Conservation (phyloP, 139 green algal genomes). For the Micromonas pusilla region DNA sequence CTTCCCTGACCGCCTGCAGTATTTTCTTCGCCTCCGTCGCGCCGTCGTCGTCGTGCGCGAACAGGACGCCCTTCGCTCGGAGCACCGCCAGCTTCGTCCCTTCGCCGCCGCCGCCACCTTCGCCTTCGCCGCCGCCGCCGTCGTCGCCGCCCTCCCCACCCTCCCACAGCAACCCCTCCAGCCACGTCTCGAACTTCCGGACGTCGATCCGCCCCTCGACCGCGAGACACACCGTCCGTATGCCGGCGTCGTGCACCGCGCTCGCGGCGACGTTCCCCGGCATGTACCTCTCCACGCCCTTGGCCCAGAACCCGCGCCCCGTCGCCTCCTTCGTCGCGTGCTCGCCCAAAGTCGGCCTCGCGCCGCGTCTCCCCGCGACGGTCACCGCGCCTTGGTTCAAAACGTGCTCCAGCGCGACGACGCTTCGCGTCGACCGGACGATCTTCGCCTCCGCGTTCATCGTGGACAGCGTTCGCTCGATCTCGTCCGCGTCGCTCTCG, state of each 20-base stretch:
- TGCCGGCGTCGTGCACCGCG: slow-evolving; percentile 10
- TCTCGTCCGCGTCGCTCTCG: background rate
- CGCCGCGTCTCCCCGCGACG: background rate
- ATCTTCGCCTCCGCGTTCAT: slow-evolving; percentile 32
- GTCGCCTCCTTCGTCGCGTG: background rate
- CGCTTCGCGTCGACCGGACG: slow-evolving; percentile 11
- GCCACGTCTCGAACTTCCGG: slow-evolving; percentile 8
- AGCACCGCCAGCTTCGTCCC: slow-evolving; percentile 3
- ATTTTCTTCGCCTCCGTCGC: background rate
- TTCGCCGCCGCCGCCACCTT: background rate
- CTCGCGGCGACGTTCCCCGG: background rate
- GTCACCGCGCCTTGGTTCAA: slow-evolving; percentile 22
- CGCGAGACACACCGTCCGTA: slow-evolving; percentile 11
- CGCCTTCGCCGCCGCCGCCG: background rate
- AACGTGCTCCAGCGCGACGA: slow-evolving; percentile 19
- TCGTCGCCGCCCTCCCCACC: too few species aligned
- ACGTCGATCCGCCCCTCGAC: background rate
- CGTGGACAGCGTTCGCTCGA: background rate
- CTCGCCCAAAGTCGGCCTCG: background rate
- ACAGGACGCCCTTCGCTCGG: slow-evolving; percentile 3
- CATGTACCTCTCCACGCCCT: slow-evolving; percentile 4
- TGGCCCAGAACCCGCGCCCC: slow-evolving; percentile 10
- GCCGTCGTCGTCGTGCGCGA: background rate
- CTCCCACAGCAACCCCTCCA: slow-evolving; percentile 29
- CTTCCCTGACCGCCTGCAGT: slow-evolving; percentile 10